A percentile compares a stretch with the other conserved stretches of the same genome.
Evolutionary conservation across 106 monocot genomes (phyloP).

Genomic region (Platanthera guangdongensis): DNA sequence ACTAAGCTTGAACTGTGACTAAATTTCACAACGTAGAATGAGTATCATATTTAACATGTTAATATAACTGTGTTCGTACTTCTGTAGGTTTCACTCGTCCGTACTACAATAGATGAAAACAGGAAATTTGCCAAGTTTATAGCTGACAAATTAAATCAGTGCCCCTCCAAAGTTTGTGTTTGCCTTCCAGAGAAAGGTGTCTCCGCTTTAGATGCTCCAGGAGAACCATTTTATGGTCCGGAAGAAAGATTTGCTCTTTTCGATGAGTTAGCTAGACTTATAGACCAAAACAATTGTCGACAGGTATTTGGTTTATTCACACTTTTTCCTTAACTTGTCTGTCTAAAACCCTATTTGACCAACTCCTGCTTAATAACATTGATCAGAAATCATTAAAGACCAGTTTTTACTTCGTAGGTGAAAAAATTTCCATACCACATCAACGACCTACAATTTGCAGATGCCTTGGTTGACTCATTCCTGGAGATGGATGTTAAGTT

Average conservation of each 20-base stretch:
- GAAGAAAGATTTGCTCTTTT: constrained; percentile 55
- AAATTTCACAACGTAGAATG: background rate
- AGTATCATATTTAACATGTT: background rate
- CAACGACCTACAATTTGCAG: constrained; percentile 82
- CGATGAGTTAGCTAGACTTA: constrained; percentile 50
- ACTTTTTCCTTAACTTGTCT: background rate
- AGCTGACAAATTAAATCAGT: constrained; percentile 73
- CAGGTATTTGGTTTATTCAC: constrained; percentile 36
- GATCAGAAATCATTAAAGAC: background rate
- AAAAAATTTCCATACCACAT: constrained; percentile 70
- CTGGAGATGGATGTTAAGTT: constrained; percentile 40
- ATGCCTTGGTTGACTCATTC: constrained; percentile 70
- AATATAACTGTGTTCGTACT: background rate
- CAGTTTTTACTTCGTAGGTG: constrained; percentile 39
- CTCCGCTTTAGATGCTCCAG: constrained; percentile 84
- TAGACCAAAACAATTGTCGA: constrained; percentile 48
- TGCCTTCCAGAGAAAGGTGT: constrained; percentile 74
- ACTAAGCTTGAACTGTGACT: no score
- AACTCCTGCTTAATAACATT: background rate
- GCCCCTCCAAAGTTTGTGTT: constrained; percentile 51
- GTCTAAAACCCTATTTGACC: background rate
- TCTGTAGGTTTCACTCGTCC: constrained; percentile 71
- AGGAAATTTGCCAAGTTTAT: constrained; percentile 82
- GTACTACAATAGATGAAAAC: constrained; percentile 83
- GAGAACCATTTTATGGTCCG: constrained; percentile 81